A percentile compares a stretch with the other conserved stretches of the same genome.
phyloP scores from a whole-genome alignment of 1,284 basidiomycete species.

The Coriolopsis trogii region DNA sequence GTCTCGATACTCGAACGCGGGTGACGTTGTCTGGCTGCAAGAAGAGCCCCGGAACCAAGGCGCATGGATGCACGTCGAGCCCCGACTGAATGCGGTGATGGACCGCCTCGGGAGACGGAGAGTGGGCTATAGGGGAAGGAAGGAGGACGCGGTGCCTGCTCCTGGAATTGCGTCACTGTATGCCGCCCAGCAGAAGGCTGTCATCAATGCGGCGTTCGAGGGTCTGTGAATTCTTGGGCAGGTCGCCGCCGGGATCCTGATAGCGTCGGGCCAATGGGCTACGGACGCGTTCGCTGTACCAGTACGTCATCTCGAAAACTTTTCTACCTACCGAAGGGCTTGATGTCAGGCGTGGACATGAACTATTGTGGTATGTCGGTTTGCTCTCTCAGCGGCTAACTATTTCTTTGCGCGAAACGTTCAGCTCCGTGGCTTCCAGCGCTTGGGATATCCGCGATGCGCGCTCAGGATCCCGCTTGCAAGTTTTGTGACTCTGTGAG shows the following conservation, averaged over 20 bases:
- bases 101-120: slow-evolving; percentile 35
- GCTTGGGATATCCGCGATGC: no score
- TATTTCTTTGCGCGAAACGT: no score
- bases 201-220: slow-evolving; percentile 62
- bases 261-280: background rate
- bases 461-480: no score
- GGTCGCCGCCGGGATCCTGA: background rate
- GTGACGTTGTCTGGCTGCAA: slow-evolving; percentile 74
- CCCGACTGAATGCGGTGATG: slow-evolving; percentile 58
- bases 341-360: no score
- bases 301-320: slow-evolving; percentile 2
- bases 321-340: background rate
- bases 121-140: slow-evolving; percentile 65
- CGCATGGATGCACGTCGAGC: slow-evolving; percentile 67
- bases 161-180: slow-evolving; percentile 79
- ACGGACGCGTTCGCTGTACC: background rate
- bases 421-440: no score
- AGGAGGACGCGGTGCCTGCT: slow-evolving; percentile 74
- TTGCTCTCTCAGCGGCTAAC: no score
- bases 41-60: slow-evolving; percentile 91
- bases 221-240: slow-evolving; percentile 4
- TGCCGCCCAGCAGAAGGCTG: slow-evolving; percentile 60
- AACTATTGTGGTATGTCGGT: no score
- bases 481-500: no score
- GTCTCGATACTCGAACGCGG: slow-evolving; percentile 43